phyloP scores from a whole-genome alignment of 495 filamentous ascomycete species.

The Lindgomyces ingoldianus region DNA sequence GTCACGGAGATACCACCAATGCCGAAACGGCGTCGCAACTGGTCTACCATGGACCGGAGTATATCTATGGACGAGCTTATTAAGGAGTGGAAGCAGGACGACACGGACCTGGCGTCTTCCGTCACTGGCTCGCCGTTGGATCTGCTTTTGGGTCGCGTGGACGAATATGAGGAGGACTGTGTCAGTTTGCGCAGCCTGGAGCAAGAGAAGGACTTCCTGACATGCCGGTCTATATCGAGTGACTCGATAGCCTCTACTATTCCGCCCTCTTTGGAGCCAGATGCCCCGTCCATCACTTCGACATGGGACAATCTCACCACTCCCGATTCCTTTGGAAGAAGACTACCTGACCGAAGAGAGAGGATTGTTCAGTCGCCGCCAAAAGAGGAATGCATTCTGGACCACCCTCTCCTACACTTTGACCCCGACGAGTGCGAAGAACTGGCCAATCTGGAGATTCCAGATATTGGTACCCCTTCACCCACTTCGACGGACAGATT shows the following conservation, averaged over 20 bases:
- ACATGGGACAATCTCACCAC: conserved; percentile 37
- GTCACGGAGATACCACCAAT: conserved; percentile 48
- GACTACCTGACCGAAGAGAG: conserved; percentile 30
- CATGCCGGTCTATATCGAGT: conserved; percentile 41
- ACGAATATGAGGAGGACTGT: conserved; percentile 39
- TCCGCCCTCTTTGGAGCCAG: conserved; percentile 43
- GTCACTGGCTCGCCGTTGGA: conserved; percentile 43
- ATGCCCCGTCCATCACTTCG: conserved; percentile 36
- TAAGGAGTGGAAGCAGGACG: conserved; percentile 45
- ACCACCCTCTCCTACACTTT: conserved; percentile 44
- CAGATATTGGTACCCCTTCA: conserved; percentile 40
- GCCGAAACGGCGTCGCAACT: conserved; percentile 32
- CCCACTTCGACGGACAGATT: conserved; percentile 13
- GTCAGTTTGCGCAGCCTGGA: conserved; percentile 26
- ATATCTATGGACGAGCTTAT: conserved; percentile 49
- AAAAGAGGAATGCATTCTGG: conserved; percentile 39
- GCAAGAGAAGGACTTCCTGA: conserved; percentile 34
- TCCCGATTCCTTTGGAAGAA: conserved; percentile 25
- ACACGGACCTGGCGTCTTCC: conserved; percentile 19
- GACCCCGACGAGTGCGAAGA: conserved; percentile 35
- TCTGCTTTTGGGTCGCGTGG: conserved; percentile 43
- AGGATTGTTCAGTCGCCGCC: conserved; percentile 36
- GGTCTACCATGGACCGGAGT: conserved; percentile 23
- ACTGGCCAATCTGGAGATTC: conserved; percentile 15
- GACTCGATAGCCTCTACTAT: conserved; percentile 42